Conservation (phyloP, 2,329 filamentous ascomycete genomes). For the Bipolaris bicolor region DNA sequence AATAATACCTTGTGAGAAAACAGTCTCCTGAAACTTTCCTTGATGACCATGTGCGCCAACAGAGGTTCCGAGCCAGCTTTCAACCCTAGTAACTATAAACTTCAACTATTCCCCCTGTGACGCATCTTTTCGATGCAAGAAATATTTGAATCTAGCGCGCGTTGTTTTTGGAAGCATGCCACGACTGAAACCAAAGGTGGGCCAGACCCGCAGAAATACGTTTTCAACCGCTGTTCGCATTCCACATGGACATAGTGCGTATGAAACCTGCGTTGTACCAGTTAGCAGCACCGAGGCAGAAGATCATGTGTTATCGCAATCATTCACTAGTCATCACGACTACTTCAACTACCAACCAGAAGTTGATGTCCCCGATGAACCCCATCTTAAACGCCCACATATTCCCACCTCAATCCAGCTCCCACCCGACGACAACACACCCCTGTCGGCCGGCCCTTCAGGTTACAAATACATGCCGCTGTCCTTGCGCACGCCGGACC, state of each 20-base stretch:
- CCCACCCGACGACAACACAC: not conserved
- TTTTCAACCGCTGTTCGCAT: not conserved
- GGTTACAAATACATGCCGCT: slow-evolving; percentile 8
- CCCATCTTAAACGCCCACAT: not conserved
- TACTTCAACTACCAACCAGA: not conserved
- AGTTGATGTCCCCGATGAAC: too few relatives aligned
- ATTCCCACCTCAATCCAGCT: not conserved
- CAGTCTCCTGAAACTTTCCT: not conserved
- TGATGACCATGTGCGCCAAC: not conserved
- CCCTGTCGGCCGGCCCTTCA: slow-evolving; percentile 5
- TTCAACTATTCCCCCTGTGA: too few relatives aligned
- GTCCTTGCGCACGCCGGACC: not conserved
- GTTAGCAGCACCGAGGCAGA: not conserved
- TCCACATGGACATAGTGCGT: not conserved
- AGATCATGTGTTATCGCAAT: not conserved
- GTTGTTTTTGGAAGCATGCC: not conserved
- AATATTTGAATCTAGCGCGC: too few relatives aligned
- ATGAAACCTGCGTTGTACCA: not conserved
- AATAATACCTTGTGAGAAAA: not conserved
- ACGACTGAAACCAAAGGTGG: not conserved
- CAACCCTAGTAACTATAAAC: too few relatives aligned
- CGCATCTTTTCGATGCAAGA: too few relatives aligned
- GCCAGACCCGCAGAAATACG: not conserved
- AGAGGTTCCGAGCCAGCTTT: not conserved
- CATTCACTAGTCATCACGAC: not conserved